phyloP scores from a whole-genome alignment of 257 asterid genomes.

The Buddleja alternifolia region DNA sequence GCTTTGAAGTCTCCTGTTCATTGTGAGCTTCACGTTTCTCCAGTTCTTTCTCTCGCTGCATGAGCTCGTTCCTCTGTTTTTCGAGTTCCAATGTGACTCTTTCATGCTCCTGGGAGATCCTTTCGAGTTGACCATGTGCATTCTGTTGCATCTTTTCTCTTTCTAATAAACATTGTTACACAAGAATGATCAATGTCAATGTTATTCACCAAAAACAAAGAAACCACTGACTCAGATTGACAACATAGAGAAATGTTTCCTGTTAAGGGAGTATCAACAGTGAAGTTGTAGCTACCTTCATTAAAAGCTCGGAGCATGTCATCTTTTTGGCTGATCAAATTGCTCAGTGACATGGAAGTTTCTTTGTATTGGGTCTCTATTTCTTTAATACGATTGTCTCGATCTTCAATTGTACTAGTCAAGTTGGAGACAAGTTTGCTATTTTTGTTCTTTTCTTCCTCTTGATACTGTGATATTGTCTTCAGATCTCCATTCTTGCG shows the following conservation, averaged over 20 bases:
- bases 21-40: conserved; percentile 51
- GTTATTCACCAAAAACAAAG: neutral
- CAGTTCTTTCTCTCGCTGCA: conserved; percentile 39
- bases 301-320: conserved; percentile 41
- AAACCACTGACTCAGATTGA: neutral
- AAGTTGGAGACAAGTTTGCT: conserved; percentile 36
- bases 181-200: conserved; percentile 12
- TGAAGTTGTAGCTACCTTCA: conserved; percentile 39
- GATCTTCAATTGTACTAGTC: conserved; percentile 34
- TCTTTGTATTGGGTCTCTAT: conserved; percentile 52
- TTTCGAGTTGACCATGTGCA: conserved; percentile 32
- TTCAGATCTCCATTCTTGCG: conserved; percentile 39
- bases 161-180: conserved; percentile 32
- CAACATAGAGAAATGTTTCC: neutral
- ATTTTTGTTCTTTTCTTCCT: conserved; percentile 43
- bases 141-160: conserved; percentile 40
- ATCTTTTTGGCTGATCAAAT: conserved; percentile 41
- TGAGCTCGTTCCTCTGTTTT: conserved; percentile 36
- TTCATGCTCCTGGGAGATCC: conserved; percentile 34
- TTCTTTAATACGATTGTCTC: conserved; percentile 34
- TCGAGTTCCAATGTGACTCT: conserved; percentile 36
- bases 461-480: conserved; percentile 37
- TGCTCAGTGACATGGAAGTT: conserved; percentile 35
- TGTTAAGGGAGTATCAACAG: conserved; percentile 14
- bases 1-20: conserved; percentile 34